Evolutionary conservation across 148 eudicot genomes (phyloP), one percentile per base, ranked within the genome.

Genomic region (Chenopodium quinoa): DNA sequence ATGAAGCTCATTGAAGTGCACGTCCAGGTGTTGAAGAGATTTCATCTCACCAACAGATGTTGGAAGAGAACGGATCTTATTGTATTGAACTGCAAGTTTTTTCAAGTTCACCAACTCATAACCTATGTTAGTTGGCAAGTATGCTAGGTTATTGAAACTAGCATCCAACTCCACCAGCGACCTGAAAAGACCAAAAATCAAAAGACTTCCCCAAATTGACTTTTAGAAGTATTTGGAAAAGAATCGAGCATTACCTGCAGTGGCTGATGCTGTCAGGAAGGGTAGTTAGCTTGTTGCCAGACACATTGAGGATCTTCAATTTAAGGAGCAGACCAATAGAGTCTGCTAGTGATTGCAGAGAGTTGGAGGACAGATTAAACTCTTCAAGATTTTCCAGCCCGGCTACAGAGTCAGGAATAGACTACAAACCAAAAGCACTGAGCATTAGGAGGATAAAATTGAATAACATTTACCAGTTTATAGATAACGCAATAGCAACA

Each of bases 121-220:
- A 13, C 99, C 99, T 37, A 96, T 90, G 83, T 96, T 88, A 78
- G 99, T 91, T 77, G 99, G 99, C 66, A 96, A 82, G 83, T 93
- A 93, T 16, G 90, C 83, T 12, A 96, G 90, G 80, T 82, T 83
- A 73, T 96, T 96, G 92, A 96, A 96, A 88, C 97, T 87, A 1
- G 90, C 93, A 75, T 92, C 93, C 78, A 96, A 77, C 83, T 93
- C 97, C 86, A 87, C 98, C 84, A 96, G 83, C 67, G 92, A 91
- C 91, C 99, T 96, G 87, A 65, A 83, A 70, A 64, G 77, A n/a
- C 14, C 27, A 70, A 69, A 76, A 58, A 3, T 56, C 3, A 84
- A 50, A 31, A 70, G 9, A 46, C 47, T 60, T 17, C 32, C 72
- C 73, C 6, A 25, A 40, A 50, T 48, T 27, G 29, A 31, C 76